These are phyloP conservation scores for Yamadazyma phyllophila DNA, from an alignment of 805 yeast species.

Conservation along the genomic window DNA sequence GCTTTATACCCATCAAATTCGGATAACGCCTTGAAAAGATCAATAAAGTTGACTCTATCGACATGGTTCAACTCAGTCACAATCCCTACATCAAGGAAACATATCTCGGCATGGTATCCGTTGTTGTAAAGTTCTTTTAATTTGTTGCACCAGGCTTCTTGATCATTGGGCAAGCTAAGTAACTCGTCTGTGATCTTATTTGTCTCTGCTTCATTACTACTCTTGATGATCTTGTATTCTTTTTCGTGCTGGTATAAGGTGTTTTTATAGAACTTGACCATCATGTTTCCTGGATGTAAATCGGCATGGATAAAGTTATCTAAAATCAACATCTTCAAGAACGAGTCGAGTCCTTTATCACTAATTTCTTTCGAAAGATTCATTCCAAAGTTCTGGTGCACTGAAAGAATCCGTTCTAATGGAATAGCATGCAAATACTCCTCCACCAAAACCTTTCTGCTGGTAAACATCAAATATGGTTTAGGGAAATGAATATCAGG, in stretches of 20 bases:
- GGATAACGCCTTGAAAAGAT: constrained; percentile 81
- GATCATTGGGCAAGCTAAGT: constrained; percentile 31
- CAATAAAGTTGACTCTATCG: constrained; percentile 84
- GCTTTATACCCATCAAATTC: constrained; percentile 92
- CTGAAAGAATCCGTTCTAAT: constrained; percentile 63
- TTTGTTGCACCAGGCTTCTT: constrained; percentile 43
- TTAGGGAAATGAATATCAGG: constrained; percentile 76
- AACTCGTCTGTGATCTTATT: constrained; percentile 45
- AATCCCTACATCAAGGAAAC: constrained; percentile 90
- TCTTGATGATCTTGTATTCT: constrained; percentile 41
- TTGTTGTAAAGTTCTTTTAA: constrained; percentile 47
- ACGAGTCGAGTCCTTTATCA: constrained; percentile 85
- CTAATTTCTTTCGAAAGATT: constrained; percentile 64
- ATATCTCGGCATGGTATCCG: constrained; percentile 79
- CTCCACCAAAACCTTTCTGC: constrained; percentile 76
- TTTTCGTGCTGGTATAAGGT: constrained; percentile 41
- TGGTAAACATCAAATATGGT: constrained; percentile 63
- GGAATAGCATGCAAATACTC: constrained; percentile 83
- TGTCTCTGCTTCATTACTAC: constrained; percentile 45
- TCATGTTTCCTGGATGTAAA: constrained; percentile 93
- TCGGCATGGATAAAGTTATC: constrained; percentile 97
- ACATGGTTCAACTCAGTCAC: constrained; percentile 81
- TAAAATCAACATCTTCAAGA: constrained; percentile 85
- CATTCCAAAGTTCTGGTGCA: constrained; percentile 45
- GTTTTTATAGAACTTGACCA: constrained; percentile 64